Percentiles rank a stretch among this genome's conserved stretches.
phyloP scores from a whole-genome alignment of 176 grass and related monocot species.

The Juncus inflexus region DNA sequence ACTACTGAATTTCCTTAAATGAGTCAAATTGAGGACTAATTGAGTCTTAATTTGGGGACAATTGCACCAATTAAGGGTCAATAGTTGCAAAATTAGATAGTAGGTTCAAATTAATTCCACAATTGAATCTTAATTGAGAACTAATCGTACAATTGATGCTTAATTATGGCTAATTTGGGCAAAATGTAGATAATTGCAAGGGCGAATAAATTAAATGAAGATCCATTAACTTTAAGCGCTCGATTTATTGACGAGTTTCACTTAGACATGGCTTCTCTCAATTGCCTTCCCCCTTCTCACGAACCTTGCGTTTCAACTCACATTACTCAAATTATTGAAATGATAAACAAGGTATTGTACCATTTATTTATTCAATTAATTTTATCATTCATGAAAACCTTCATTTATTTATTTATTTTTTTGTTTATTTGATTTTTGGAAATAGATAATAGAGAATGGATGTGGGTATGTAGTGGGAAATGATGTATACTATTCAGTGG shows the following conservation, averaged over 20 bases:
- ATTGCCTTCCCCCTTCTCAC: constrained; percentile 78
- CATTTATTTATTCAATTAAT: neutral
- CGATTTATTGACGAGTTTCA: constrained; percentile 84
- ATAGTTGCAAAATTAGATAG: too few species aligned
- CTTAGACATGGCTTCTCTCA: constrained; percentile 75
- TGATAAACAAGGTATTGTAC: constrained; percentile 80
- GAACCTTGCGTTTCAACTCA: constrained; percentile 90
- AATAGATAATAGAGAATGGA: constrained; percentile 75
- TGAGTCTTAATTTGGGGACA: too few species aligned
- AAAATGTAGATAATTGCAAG: constrained; percentile 92
- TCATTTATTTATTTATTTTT: constrained; percentile 37
- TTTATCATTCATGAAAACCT: constrained; percentile 59
- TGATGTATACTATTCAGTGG: constrained; percentile 92
- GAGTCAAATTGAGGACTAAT: too few species aligned
- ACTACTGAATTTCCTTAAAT: too few species aligned
- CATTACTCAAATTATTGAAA: constrained; percentile 76
- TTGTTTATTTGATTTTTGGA: constrained; percentile 24
- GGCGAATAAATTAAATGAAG: constrained; percentile 80
- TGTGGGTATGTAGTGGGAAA: constrained; percentile 74
- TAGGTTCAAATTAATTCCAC: neutral
- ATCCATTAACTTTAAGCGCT: constrained; percentile 77
- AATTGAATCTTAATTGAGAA: too few species aligned
- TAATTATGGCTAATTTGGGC: too few species aligned
- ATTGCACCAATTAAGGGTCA: too few species aligned
- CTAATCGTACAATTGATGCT: too few species aligned